Evolutionary conservation across 1,284 basidiomycete species (phyloP).

Genomic region (Singerocomus inundabilis): DNA sequence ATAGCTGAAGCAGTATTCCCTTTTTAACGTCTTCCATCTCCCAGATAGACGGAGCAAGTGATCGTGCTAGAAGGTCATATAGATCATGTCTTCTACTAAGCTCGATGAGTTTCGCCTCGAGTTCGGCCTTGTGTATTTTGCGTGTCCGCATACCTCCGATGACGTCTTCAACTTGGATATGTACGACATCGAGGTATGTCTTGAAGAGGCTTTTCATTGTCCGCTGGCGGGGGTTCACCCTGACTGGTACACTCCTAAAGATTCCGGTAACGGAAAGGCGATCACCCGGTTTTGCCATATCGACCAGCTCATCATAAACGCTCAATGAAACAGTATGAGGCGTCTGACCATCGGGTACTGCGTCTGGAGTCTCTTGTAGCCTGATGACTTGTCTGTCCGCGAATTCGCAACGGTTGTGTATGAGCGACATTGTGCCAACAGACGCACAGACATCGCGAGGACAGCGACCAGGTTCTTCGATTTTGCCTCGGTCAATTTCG

Average conservation of each 20-base stretch:
- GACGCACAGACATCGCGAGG: constrained; percentile 90
- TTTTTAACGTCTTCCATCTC: constrained; percentile 99
- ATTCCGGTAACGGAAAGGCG: constrained; percentile 90
- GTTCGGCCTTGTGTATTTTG: constrained; percentile 52
- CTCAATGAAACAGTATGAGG: constrained; percentile 96
- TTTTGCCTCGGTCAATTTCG: constrained; percentile 95
- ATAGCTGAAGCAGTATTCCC: constrained; percentile 92
- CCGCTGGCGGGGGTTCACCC: constrained; percentile 89
- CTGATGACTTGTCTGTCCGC: constrained; percentile 94
- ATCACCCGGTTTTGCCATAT: constrained; percentile 93
- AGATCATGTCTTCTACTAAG: constrained; percentile 79
- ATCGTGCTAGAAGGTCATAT: constrained; percentile 84
- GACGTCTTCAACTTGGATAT: constrained; percentile 63
- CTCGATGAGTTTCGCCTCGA: constrained; percentile 61
- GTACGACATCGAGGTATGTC: constrained; percentile 95
- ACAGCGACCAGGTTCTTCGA: constrained; percentile 89
- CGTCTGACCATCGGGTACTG: constrained; percentile 96
- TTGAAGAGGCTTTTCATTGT: constrained; percentile 95
- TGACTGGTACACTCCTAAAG: constrained; percentile 90
- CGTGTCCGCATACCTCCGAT: constrained; percentile 41
- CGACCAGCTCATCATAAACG: constrained; percentile 96
- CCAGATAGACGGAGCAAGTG: constrained; percentile 94
- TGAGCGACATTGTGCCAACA: constrained; percentile 87
- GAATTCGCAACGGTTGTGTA: constrained; percentile 97
- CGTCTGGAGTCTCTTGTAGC: constrained; percentile 96